Base-by-base conservation (phyloP, 192 early-diverging fungal genomes). In the Powellomyces hirtus region DNA sequence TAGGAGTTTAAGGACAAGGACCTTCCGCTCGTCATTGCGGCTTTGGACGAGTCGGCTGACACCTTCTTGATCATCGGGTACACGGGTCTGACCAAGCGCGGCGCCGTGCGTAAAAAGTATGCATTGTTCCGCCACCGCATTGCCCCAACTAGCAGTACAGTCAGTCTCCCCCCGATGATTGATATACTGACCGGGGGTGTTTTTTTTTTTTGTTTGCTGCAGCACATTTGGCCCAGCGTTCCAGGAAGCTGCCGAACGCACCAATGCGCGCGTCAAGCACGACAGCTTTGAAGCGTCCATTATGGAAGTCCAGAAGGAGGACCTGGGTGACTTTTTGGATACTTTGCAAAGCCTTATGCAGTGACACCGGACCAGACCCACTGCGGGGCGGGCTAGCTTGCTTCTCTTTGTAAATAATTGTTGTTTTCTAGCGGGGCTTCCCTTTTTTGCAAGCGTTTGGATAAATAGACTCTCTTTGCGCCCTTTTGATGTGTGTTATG, bases 281-380 rank as follows among this genome's bases (percentile, higher is more conserved):
- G 92, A 93, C 61, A 88, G 89, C 36, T 97, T 97, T 80, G 93
- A 96, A 67, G 82, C 86, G n/a, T 84, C 86, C 4, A 84, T 88
- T 18, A 71, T 96, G 16, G 91, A 94, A 73, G 89, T 97, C 33
- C 76, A 73, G 27, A 68, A 81, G 31, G 84, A 88, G 18, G 94
- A 96, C 66, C 70, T 96, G 50, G 38, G 42, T 0, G 53, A 60
- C n/a, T 78, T 81, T 68, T 67, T 81, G 68, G 80, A 77, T 50
- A 68, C 49, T 44, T 52, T 81, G 42, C 68, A 75, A 57, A 65
- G 13, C 6, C 50, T 60, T 4, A 64, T 77, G 59, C 66, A 50
- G 44, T 49, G 64, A 66, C n/a, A n/a, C n/a, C n/a, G n/a, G n/a
- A n/a, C 16, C 22, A 56, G 53, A n/a, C n/a, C n/a, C n/a, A n/a